Conservation (phyloP, 2,329 filamentous ascomycete genomes). For the Cercospora nicotianae region DNA sequence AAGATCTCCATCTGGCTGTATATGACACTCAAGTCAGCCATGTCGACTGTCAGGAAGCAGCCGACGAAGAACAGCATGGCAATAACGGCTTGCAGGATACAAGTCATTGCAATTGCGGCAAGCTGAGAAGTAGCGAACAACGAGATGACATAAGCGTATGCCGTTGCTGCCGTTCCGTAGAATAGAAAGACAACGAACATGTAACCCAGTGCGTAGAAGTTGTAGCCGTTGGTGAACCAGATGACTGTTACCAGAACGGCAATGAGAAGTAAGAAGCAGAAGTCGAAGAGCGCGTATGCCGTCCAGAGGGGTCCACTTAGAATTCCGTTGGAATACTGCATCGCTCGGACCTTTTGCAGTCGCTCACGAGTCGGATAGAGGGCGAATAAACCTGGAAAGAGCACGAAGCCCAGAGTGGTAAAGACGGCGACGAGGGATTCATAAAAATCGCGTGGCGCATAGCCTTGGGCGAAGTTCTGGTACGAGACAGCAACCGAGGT, state of each 20-base stretch:
- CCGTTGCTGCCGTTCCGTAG: constrained; percentile 74
- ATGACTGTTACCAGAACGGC: constrained; percentile 66
- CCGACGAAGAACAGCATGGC: constrained; percentile 28
- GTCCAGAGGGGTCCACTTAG: constrained; percentile 76
- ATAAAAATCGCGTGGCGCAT: constrained; percentile 68
- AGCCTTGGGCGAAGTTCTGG: constrained; percentile 71
- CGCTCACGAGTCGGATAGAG: constrained; percentile 82
- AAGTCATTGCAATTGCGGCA: constrained; percentile 27
- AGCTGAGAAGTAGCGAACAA: constrained; percentile 57
- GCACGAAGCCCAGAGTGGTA: constrained; percentile 70
- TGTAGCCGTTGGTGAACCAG: constrained; percentile 43
- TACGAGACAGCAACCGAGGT: constrained; percentile 68
- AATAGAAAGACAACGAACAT: constrained; percentile 61
- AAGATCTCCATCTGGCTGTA: constrained; percentile 51
- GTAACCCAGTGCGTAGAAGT: constrained; percentile 18
- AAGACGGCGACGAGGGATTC: constrained; percentile 68
- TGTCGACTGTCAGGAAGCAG: constrained; percentile 25
- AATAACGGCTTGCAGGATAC: constrained; percentile 25
- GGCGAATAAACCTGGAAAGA: constrained; percentile 82
- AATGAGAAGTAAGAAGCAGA: constrained; percentile 65
- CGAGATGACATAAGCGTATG: constrained; percentile 76
- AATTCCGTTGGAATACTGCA: constrained; percentile 89
- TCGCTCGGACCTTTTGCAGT: constrained; percentile 70
- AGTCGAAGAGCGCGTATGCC: constrained; percentile 77
- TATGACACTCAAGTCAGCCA: constrained; percentile 19